Evolutionary conservation across 2,329 filamentous ascomycete species (phyloP).

Genomic region (Thyridium curvatum): DNA sequence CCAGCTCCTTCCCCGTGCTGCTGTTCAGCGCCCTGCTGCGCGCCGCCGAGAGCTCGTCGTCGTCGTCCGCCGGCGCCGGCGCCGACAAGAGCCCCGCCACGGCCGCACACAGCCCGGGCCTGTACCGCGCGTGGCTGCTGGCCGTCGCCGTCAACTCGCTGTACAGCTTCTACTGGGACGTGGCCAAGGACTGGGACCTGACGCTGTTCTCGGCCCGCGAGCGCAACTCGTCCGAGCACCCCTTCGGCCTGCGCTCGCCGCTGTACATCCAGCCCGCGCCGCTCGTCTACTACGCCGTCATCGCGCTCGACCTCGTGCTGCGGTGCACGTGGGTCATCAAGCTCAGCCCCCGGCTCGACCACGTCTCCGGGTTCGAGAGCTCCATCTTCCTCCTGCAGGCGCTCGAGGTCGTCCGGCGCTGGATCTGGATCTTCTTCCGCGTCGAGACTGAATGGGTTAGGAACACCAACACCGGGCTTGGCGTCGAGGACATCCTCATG

Average conservation of each 20-base stretch:
- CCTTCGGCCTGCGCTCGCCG: slow-evolving; percentile 70
- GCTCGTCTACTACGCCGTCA: slow-evolving; percentile 75
- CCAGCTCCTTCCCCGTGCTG: slow-evolving; percentile 89
- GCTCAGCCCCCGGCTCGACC: slow-evolving; percentile 73
- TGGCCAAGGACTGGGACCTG: slow-evolving; percentile 94
- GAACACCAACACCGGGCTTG: slow-evolving; percentile 48
- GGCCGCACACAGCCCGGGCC: slow-evolving; percentile 14
- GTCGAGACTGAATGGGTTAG: slow-evolving; percentile 89
- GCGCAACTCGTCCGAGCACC: slow-evolving; percentile 57
- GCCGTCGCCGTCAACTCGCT: slow-evolving; percentile 77
- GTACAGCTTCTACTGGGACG: slow-evolving; percentile 99
- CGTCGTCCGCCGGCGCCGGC: neutral
- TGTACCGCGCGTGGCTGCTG: slow-evolving; percentile 59
- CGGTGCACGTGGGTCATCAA: slow-evolving; percentile 91
- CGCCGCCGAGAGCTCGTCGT: slow-evolving; percentile 22
- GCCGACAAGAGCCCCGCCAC: slow-evolving; percentile 20
- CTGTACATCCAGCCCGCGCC: slow-evolving; percentile 63
- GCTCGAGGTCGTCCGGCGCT: slow-evolving; percentile 79
- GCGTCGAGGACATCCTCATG: slow-evolving; percentile 66
- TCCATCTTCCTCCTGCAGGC: slow-evolving; percentile 85
- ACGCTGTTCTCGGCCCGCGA: slow-evolving; percentile 64
- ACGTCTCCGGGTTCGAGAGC: slow-evolving; percentile 79
- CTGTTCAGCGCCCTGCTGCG: slow-evolving; percentile 71
- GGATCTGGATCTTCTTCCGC: slow-evolving; percentile 96
- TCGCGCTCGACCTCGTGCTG: slow-evolving; percentile 71